Evolutionary conservation across 345 rosid species (phyloP).

Genomic region (Euphorbia pulcherrima): DNA sequence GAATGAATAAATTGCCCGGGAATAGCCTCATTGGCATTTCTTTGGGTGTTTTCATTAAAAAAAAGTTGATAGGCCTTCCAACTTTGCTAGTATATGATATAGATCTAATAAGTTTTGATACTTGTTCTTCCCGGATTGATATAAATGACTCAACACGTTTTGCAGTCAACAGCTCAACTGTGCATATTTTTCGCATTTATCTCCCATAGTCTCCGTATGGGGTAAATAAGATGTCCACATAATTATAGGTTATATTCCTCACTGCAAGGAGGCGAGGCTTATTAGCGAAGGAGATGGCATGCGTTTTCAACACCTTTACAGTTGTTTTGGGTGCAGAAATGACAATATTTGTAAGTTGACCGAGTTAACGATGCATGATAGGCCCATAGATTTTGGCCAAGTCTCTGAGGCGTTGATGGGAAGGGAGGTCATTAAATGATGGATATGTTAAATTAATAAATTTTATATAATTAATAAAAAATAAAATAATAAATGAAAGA

Average conservation of each 20-base stretch:
- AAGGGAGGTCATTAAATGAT: neutral
- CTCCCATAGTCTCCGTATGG: conserved; percentile 9
- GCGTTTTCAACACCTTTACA: neutral
- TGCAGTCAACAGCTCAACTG: neutral
- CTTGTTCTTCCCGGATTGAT: conserved; percentile 7
- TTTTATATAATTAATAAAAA: too few species aligned
- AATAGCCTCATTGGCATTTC: too few species aligned
- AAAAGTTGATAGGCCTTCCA: neutral
- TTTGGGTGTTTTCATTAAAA: too few species aligned
- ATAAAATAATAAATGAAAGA: too few species aligned
- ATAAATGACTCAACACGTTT: conserved; percentile 7
- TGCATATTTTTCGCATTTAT: conserved; percentile 8
- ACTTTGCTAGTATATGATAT: neutral
- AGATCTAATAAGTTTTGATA: neutral
- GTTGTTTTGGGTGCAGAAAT: neutral
- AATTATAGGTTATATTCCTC: neutral
- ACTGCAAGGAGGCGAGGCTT: neutral
- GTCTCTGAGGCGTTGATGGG: neutral
- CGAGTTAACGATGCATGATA: neutral
- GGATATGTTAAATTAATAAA: too few species aligned
- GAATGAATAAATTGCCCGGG: too few species aligned
- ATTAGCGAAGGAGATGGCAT: neutral
- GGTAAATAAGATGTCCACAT: neutral
- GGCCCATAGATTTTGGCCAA: neutral
- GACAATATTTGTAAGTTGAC: neutral